Base-by-base conservation (phyloP, 2,329 filamentous ascomycete species). In the Lasiodiplodia sp. region DNA sequence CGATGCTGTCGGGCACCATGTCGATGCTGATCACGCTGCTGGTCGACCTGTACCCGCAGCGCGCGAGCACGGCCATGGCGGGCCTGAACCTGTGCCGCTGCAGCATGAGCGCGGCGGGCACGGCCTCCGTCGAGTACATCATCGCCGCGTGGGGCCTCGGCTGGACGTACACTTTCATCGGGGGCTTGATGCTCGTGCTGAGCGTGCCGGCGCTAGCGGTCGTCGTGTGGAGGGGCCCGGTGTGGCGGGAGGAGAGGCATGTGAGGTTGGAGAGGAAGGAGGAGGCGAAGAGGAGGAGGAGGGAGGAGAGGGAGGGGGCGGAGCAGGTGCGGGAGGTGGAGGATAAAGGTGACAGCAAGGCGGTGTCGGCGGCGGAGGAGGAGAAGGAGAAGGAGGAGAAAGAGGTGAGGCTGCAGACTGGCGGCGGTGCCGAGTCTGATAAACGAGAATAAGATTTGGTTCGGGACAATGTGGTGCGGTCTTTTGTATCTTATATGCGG, bases 1-100 rank as follows among this genome's bases (percentile, higher is more conserved):
- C 80, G 2, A 84, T 84, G 5, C 80, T 88, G 14, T 89, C 88
- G 3, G 88, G 87, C n/a, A 76, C 76, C 0, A 78, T 82, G 71
- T 80, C 75, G 63, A 78, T 80, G 40, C 75, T 83, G 8, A 83
- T 81, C 64, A 84, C 84, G 0, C 73, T 87, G 68, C 72, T 84
- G 2, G 76, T 83, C 12, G 82, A 84, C 69, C 67, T 83, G 11
- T 80, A 82, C 55, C 78, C 79, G 31, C 71, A 77, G 21, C 73
- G 76, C 21, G 79, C 82, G 1, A 77, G 79, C 18, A 81, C 80
- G 21, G 81, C 80, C 0, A 82, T 80, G 2, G 81, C 81, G 1
- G 80, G 76, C 0, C 72, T 77, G 34, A 80, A 79, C 49, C 75
- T 80, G 34, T 76, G 73, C 3, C 70, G 76, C 64, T 67, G 66